These are phyloP conservation scores for Mentha longifolia DNA, from an alignment of 257 asterid genomes.

Conservation along the genomic window DNA sequence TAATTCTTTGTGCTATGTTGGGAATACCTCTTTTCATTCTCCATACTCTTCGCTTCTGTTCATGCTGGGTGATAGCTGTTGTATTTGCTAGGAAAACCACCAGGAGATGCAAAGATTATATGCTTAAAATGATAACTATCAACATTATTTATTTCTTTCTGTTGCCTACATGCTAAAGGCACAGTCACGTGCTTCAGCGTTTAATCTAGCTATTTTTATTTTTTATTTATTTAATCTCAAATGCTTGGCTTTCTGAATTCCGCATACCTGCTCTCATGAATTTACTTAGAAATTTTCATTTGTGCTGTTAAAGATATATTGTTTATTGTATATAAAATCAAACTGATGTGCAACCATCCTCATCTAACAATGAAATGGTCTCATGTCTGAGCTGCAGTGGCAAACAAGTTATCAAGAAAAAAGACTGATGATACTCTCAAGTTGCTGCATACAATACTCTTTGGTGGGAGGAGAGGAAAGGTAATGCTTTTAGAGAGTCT, in stretches of 20 bases:
- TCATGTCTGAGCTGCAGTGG: constrained; percentile 53
- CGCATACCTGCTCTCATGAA: not conserved
- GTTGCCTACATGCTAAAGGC: not conserved
- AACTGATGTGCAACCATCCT: constrained; percentile 12
- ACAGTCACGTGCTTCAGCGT: not conserved
- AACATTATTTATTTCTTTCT: not conserved
- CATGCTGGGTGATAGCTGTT: constrained; percentile 6
- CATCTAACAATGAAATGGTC: constrained; percentile 21
- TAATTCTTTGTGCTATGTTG: not conserved
- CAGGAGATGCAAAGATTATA: not conserved
- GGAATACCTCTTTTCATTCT: not conserved
- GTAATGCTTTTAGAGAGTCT: constrained; percentile 42
- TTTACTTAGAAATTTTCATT: not conserved
- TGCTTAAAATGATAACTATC: not conserved
- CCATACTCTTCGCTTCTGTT: not conserved
- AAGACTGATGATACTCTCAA: constrained; percentile 81
- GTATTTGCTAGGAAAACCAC: not conserved
- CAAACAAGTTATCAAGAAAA: constrained; percentile 76
- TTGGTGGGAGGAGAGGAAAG: constrained; percentile 95
- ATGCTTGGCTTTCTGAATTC: constrained; percentile 12
- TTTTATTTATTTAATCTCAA: not conserved
- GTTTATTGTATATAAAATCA: constrained; percentile 2
- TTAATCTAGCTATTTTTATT: not conserved
- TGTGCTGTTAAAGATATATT: constrained; percentile 9
- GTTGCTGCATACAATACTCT: constrained; percentile 77